Percentiles rank a stretch among this genome's conserved stretches.
phyloP scores from a whole-genome alignment of 345 rosid genomes.

The Salix udensis region DNA sequence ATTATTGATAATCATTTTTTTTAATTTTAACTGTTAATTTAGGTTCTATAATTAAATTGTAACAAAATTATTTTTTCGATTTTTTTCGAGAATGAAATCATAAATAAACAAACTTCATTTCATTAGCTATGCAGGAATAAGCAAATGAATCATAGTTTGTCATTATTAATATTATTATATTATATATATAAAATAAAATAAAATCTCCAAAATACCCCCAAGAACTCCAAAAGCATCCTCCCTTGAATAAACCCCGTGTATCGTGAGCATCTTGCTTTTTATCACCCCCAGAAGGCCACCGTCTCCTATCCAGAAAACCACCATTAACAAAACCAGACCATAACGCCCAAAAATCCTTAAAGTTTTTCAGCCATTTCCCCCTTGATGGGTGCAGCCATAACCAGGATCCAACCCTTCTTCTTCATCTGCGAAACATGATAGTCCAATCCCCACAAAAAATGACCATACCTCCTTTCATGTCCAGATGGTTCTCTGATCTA shows the following conservation, averaged over 20 bases:
- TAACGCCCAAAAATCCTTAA: background rate
- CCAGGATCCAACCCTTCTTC: background rate
- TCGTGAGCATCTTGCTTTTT: background rate
- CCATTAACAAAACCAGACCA: background rate
- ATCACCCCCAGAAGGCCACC: background rate
- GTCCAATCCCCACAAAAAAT: background rate
- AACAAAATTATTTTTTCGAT: too few relatives aligned
- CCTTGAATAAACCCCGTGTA: background rate
- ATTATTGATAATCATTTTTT: too few relatives aligned
- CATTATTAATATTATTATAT: background rate
- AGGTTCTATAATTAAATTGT: too few relatives aligned
- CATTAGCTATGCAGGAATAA: background rate
- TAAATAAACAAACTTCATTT: background rate
- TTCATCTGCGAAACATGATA: background rate
- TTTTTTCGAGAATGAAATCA: too few relatives aligned
- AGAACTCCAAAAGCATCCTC: too few relatives aligned
- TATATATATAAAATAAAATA: too few relatives aligned
- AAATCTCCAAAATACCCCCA: too few relatives aligned
- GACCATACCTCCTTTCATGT: background rate
- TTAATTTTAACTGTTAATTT: too few relatives aligned
- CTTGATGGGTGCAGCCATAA: background rate
- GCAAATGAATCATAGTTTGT: background rate
- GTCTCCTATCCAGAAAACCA: background rate
- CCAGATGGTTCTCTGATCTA: slow-evolving; percentile 11
- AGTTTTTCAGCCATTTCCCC: background rate